Conservation (phyloP, 345 rosid species). For the Diplotaxis tenuifolia region DNA sequence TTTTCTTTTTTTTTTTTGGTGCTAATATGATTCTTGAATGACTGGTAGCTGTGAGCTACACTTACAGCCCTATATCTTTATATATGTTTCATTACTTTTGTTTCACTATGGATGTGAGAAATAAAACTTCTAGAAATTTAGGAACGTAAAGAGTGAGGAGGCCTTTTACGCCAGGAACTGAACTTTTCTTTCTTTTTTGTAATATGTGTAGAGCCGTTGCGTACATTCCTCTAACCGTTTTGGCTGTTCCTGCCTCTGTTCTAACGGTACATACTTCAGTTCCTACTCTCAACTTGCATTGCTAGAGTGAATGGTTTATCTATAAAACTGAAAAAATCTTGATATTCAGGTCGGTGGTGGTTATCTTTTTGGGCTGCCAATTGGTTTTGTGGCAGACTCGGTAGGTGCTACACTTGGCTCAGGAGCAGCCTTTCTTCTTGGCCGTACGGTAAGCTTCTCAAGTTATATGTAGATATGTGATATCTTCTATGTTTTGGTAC, state of each 20-base stretch:
- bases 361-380: constrained; percentile 89
- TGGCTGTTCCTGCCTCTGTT: constrained; percentile 99
- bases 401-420: constrained; percentile 93
- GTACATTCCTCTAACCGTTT: constrained; percentile 86
- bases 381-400: constrained; percentile 96
- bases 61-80: background rate
- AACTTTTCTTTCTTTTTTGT: constrained; percentile 11
- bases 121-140: background rate
- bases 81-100: constrained; percentile 1
- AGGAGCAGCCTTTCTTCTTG: constrained; percentile 91
- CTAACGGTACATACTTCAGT: constrained; percentile 58
- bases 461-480: background rate
- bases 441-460: constrained; percentile 62
- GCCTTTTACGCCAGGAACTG: background rate
- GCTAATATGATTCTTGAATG: background rate
- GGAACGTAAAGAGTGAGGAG: background rate
- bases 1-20: background rate
- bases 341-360: constrained; percentile 94
- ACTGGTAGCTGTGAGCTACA: background rate
- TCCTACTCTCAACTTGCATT: background rate
- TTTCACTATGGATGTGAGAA: background rate
- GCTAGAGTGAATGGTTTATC: background rate
- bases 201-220: constrained; percentile 75
- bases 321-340: constrained; percentile 11
- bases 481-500: background rate